Conservation (phyloP, 164 flowering plant species). For the Houttuynia cordata region DNA sequence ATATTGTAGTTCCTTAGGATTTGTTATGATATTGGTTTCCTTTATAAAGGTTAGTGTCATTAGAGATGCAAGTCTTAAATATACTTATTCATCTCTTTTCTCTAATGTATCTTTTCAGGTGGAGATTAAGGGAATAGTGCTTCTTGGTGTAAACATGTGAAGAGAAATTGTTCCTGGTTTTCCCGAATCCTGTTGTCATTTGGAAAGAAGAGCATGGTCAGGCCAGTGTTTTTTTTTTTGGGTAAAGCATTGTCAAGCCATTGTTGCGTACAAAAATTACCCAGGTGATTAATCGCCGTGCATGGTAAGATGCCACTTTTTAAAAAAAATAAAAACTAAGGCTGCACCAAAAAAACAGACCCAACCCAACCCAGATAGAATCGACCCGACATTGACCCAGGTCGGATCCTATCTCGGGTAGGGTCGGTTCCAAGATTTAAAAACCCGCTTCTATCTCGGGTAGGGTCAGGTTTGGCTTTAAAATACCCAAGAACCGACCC, state of each 20-base stretch:
- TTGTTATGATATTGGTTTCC: not conserved
- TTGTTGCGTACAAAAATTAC: constrained; percentile 74
- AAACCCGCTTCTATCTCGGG: too few species aligned
- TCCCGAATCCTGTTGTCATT: constrained; percentile 73
- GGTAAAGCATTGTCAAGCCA: too few species aligned
- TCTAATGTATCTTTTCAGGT: constrained; percentile 34
- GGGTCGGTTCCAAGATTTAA: too few species aligned
- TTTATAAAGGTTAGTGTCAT: not conserved
- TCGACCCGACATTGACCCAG: too few species aligned
- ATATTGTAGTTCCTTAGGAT: not conserved
- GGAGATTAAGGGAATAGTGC: constrained; percentile 55
- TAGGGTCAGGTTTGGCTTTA: too few species aligned
- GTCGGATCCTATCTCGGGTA: too few species aligned
- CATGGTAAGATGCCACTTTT: constrained; percentile 93
- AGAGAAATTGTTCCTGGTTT: constrained; percentile 89
- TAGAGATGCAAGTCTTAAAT: not conserved
- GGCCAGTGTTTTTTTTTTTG: too few species aligned
- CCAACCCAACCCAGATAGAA: too few species aligned
- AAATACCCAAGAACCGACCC: too few species aligned
- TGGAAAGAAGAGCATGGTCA: constrained; percentile 81
- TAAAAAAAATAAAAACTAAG: too few species aligned
- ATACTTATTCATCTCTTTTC: not conserved
- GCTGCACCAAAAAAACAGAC: too few species aligned
- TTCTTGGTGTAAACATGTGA: constrained; percentile 69
- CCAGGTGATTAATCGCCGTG: constrained; percentile 87